Evolutionary conservation across 2,329 filamentous ascomycete genomes (phyloP).

Genomic region (Cercospora nicotianae): DNA sequence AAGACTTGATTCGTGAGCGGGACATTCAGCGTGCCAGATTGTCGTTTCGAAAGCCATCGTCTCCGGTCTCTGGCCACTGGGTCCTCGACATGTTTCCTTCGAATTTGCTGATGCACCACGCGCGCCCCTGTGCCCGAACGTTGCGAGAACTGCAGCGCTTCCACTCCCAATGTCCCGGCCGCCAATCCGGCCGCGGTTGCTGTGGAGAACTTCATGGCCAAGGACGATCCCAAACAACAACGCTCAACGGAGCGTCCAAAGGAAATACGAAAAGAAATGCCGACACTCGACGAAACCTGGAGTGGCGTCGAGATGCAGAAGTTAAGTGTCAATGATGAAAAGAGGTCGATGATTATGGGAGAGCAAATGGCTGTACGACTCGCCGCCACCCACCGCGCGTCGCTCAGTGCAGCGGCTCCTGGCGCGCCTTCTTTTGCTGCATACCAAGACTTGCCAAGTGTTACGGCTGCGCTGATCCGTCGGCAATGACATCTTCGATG

Average conservation of each 20-base stretch:
- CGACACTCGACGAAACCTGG: neutral
- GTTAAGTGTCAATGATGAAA: neutral
- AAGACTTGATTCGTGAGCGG: slow-evolving; percentile 58
- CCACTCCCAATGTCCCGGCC: slow-evolving; percentile 1
- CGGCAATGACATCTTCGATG: slow-evolving; percentile 3
- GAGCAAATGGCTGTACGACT: neutral
- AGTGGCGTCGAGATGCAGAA: neutral
- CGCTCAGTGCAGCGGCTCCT: neutral
- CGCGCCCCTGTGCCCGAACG: slow-evolving; percentile 1
- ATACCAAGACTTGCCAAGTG: neutral
- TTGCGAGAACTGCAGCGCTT: slow-evolving; percentile 5
- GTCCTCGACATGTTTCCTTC: slow-evolving; percentile 48
- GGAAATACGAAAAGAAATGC: neutral
- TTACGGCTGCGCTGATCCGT: slow-evolving; percentile 1
- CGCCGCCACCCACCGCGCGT: neutral
- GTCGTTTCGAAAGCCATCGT: slow-evolving; percentile 42
- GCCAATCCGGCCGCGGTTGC: slow-evolving; percentile 6
- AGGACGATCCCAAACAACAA: neutral
- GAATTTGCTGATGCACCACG: slow-evolving; percentile 53
- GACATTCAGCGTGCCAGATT: slow-evolving; percentile 35
- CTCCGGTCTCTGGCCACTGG: slow-evolving; percentile 50
- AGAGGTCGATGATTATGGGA: neutral
- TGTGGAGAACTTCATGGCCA: slow-evolving; percentile 4
- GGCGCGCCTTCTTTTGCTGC: neutral
- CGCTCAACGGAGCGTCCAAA: neutral